Percentiles rank a stretch among this genome's conserved stretches.
Conservation (phyloP, 768 basidiomycete genomes). For the Tylopilus subfusipes region DNA sequence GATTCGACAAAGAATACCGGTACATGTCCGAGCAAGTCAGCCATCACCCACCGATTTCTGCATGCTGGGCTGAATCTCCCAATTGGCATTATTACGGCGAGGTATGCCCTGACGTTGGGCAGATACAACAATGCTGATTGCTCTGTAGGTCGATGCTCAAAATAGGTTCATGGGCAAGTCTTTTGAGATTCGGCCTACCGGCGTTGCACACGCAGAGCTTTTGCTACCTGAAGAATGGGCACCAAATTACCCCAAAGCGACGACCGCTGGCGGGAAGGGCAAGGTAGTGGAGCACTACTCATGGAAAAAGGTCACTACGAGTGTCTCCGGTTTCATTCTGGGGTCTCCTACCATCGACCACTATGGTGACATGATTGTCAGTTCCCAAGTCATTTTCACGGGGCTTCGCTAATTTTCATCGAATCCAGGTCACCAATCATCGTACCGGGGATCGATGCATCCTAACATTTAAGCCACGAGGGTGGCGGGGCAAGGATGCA, state of each 20-base stretch:
- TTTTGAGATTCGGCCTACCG: slow-evolving; percentile 94
- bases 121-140: neutral
- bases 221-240: slow-evolving; percentile 66
- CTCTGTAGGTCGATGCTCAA: slow-evolving; percentile 81
- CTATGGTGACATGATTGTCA: slow-evolving; percentile 90
- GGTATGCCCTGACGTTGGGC: slow-evolving; percentile 33
- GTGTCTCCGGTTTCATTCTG: slow-evolving; percentile 88
- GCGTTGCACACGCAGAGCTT: slow-evolving; percentile 87
- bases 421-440: slow-evolving; percentile 70
- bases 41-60: slow-evolving; percentile 95
- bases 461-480: slow-evolving; percentile 92
- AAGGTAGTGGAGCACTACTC: slow-evolving; percentile 86
- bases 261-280: slow-evolving; percentile 38
- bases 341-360: slow-evolving; percentile 87
- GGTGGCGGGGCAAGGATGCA: slow-evolving; percentile 90
- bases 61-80: slow-evolving; percentile 91
- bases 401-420: slow-evolving; percentile 2
- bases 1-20: slow-evolving; percentile 82
- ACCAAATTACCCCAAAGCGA: slow-evolving; percentile 57
- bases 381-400: slow-evolving; percentile 29
- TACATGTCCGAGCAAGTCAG: slow-evolving; percentile 97
- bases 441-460: slow-evolving; percentile 84
- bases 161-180: slow-evolving; percentile 96
- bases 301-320: slow-evolving; percentile 94
- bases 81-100: slow-evolving; percentile 90